A percentile compares a stretch with the other conserved stretches of the same genome.
Evolutionary conservation across 2,329 filamentous ascomycete species (phyloP).

Genomic region (Exutisphaerella laricina): DNA sequence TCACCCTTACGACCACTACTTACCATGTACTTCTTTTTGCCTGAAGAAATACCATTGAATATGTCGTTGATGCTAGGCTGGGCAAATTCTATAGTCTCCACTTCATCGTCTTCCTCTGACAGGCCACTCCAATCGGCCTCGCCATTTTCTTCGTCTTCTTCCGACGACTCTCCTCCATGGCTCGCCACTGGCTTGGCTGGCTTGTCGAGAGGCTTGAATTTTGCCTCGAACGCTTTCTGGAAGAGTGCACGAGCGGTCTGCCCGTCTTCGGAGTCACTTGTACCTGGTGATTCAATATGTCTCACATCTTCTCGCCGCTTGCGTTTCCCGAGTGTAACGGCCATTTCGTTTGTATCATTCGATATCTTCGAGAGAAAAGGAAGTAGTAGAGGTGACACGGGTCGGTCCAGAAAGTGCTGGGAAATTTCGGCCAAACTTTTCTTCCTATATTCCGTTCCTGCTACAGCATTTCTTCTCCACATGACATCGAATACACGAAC

Average conservation of each 20-base stretch:
- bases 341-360: conserved; percentile 31
- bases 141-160: conserved; percentile 31
- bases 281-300: conserved; percentile 5
- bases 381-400: too few species aligned
- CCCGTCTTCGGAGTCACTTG: conserved; percentile 26
- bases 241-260: conserved; percentile 66
- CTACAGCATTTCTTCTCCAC: conserved; percentile 2
- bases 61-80: conserved; percentile 32
- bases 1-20: too few species aligned
- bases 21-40: conserved; percentile 81
- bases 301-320: conserved; percentile 38
- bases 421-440: conserved; percentile 1
- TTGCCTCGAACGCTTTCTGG: conserved; percentile 77
- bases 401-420: conserved; percentile 2
- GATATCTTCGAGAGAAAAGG: too few species aligned
- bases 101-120: conserved; percentile 45
- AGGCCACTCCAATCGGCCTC: conserved; percentile 60
- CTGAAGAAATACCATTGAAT: conserved; percentile 24
- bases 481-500: conserved; percentile 8
- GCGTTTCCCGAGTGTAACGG: conserved; percentile 41
- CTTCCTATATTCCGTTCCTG: neutral
- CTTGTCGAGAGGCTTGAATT: conserved; percentile 62
- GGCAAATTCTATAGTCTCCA: conserved; percentile 42
- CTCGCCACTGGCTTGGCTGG: conserved; percentile 24
- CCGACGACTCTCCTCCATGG: conserved; percentile 24